Conservation (phyloP, 148 eudicot species). For the Nepenthes gracilis region DNA sequence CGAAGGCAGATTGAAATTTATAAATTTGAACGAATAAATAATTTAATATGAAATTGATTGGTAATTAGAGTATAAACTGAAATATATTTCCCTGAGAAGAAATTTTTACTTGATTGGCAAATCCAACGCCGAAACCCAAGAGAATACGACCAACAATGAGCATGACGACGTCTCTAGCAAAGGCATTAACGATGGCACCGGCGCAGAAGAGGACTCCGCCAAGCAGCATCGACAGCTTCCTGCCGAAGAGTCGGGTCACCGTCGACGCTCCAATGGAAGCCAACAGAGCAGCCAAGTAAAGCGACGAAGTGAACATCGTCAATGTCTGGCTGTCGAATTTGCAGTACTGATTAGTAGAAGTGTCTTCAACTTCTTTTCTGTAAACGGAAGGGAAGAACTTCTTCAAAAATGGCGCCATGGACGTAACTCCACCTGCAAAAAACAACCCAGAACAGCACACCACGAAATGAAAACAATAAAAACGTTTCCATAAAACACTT, state of each 20-base stretch:
- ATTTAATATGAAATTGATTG: too few species aligned
- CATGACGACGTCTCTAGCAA: constrained; percentile 50
- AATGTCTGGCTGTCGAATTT: constrained; percentile 58
- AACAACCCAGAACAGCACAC: neutral
- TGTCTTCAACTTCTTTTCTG: constrained; percentile 24
- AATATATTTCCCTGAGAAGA: constrained; percentile 52
- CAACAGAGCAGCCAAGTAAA: constrained; percentile 59
- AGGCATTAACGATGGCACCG: constrained; percentile 56
- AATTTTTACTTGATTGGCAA: constrained; percentile 52
- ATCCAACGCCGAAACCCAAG: constrained; percentile 20
- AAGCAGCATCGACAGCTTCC: constrained; percentile 60
- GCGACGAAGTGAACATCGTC: constrained; percentile 67
- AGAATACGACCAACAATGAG: constrained; percentile 68
- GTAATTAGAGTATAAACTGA: too few species aligned
- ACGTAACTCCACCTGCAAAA: constrained; percentile 64
- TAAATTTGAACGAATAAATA: too few species aligned
- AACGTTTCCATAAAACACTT: too few species aligned
- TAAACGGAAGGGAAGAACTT: constrained; percentile 23
- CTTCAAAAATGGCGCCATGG: constrained; percentile 43
- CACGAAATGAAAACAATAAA: too few species aligned
- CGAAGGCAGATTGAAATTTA: too few species aligned
- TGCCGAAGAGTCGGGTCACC: constrained; percentile 51
- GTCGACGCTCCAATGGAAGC: constrained; percentile 66
- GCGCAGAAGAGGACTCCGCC: constrained; percentile 57
- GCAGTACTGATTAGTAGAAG: constrained; percentile 49